Evolutionary conservation across 768 basidiomycete genomes (phyloP).

Genomic region (Leccinum pellstonianum): DNA sequence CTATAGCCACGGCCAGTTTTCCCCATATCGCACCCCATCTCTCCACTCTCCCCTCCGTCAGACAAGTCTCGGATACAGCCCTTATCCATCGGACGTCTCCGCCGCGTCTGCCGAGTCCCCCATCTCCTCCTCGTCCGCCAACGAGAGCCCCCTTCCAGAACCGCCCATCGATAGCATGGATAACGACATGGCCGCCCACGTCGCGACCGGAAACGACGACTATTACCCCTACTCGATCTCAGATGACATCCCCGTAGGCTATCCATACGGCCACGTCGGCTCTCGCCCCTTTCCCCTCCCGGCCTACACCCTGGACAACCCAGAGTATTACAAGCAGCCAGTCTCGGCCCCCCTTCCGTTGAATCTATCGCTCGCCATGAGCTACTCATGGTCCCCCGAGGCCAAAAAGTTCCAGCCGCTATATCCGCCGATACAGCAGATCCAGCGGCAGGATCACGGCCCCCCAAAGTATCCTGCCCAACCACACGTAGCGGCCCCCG

Average conservation of each 20-base stretch:
- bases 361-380: slow-evolving; percentile 34
- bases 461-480: slow-evolving; percentile 20
- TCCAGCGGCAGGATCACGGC: slow-evolving; percentile 26
- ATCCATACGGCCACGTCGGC: slow-evolving; percentile 25
- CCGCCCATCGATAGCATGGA: slow-evolving; percentile 36
- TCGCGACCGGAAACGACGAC: slow-evolving; percentile 27
- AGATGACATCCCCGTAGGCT: slow-evolving; percentile 24
- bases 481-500: slow-evolving; percentile 11
- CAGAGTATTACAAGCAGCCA: slow-evolving; percentile 34
- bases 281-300: slow-evolving; percentile 26
- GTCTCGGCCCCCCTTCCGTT: slow-evolving; percentile 33
- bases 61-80: slow-evolving; percentile 29
- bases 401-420: slow-evolving; percentile 37
- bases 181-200: slow-evolving; percentile 25
- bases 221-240: slow-evolving; percentile 27
- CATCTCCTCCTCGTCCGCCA: slow-evolving; percentile 39
- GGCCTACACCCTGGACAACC: slow-evolving; percentile 21
- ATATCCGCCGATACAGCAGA: slow-evolving; percentile 34
- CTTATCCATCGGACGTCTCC: slow-evolving; percentile 39
- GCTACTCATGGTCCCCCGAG: slow-evolving; percentile 33
- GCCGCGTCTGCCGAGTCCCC: slow-evolving; percentile 38
- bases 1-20: slow-evolving; percentile 22
- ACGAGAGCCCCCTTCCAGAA: slow-evolving; percentile 41
- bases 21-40: slow-evolving; percentile 21
- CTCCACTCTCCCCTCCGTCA: slow-evolving; percentile 18